These are phyloP conservation scores for Podospora pseudoanserina DNA, from an alignment of 495 filamentous ascomycete genomes.

Conservation along the genomic window DNA sequence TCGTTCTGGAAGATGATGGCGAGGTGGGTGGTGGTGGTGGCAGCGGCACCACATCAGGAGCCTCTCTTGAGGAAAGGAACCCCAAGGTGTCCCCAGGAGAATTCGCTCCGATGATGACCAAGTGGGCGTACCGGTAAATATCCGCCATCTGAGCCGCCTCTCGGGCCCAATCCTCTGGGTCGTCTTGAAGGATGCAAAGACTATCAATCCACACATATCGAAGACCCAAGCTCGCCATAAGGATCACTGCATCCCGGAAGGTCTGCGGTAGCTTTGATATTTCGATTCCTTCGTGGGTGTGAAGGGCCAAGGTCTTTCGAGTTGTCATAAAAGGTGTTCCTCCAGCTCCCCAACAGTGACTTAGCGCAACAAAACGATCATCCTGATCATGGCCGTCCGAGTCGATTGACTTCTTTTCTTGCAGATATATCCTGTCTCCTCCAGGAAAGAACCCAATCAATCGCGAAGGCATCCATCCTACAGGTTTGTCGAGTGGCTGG, in stretches of 20 bases:
- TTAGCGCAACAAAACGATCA: conserved; percentile 26
- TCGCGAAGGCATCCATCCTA: conserved; percentile 16
- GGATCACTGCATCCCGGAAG: conserved; percentile 23
- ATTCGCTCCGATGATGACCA: conserved; percentile 25
- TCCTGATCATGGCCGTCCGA: background rate
- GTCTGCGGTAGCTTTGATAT: conserved; percentile 23
- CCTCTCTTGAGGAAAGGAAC: conserved; percentile 18
- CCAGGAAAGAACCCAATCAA: conserved; percentile 13
- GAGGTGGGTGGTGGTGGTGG: background rate
- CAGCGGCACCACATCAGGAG: conserved; percentile 8
- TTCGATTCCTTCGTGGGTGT: conserved; percentile 20
- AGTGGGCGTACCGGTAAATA: conserved; percentile 38
- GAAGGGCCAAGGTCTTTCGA: conserved; percentile 1
- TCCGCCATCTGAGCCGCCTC: conserved; percentile 40
- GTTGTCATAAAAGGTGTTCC: conserved; percentile 20
- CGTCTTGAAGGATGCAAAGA: conserved; percentile 45
- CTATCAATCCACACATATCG: conserved; percentile 47
- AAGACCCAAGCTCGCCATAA: conserved; percentile 27
- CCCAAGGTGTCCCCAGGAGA: conserved; percentile 16
- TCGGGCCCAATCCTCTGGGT: conserved; percentile 32
- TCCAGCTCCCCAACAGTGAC: conserved; percentile 29
- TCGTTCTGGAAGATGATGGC: background rate
- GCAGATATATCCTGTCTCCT: conserved; percentile 12
- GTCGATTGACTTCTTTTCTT: background rate
- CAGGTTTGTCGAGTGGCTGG: background rate